Evolutionary conservation across 2,329 filamentous ascomycete genomes (phyloP).

Genomic region (Ramichloridium luteum): DNA sequence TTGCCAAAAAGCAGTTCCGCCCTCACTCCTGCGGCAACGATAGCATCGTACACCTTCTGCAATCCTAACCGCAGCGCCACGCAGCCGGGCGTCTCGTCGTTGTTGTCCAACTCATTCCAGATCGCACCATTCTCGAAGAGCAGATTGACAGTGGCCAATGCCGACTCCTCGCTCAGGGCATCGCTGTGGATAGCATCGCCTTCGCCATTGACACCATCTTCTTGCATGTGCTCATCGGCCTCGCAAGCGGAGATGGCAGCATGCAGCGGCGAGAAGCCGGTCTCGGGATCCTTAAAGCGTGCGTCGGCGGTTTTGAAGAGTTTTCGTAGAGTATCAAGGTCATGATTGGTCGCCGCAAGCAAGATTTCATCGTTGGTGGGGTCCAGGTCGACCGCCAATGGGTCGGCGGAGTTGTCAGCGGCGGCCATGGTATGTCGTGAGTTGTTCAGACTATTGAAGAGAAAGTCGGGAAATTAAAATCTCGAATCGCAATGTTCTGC

Average conservation of each 20-base stretch:
- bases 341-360: constrained; percentile 53
- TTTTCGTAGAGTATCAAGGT: constrained; percentile 54
- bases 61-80: constrained; percentile 60
- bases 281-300: constrained; percentile 71
- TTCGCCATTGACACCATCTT: constrained; percentile 19
- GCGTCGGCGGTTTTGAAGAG: constrained; percentile 53
- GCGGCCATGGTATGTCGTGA: too few relatives aligned
- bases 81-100: constrained; percentile 85
- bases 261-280: constrained; percentile 78
- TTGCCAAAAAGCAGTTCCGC: constrained; percentile 78
- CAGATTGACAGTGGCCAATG: constrained; percentile 56
- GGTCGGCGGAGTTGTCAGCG: too few relatives aligned
- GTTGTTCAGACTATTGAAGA: too few relatives aligned
- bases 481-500: too few relatives aligned
- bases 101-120: constrained; percentile 87
- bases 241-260: constrained; percentile 63
- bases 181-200: constrained; percentile 24
- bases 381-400: constrained; percentile 35
- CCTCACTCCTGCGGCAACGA: constrained; percentile 80
- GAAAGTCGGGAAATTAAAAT: too few relatives aligned
- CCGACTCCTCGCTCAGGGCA: constrained; percentile 41
- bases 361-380: constrained; percentile 47
- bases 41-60: constrained; percentile 61
- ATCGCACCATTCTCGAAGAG: constrained; percentile 82
- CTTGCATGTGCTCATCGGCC: constrained; percentile 27